Evolutionary conservation across 352 stramenopile species (phyloP), one percentile per base, ranked within the genome.

Genomic region (Pythium rhizo-oryzae): DNA sequence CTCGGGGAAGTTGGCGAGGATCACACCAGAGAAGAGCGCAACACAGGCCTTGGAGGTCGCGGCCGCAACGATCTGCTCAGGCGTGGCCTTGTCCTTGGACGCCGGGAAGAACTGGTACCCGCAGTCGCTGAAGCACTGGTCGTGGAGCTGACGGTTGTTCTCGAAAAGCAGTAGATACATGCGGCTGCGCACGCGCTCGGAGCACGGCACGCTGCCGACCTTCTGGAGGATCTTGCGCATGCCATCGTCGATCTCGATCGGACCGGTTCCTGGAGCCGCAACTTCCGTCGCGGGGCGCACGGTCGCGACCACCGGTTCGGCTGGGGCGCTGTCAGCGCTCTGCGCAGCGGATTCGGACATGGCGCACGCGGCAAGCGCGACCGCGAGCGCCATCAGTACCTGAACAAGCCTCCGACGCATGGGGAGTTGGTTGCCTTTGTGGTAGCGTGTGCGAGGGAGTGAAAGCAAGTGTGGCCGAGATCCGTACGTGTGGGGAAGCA

Each of bases 101-200:
- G 74, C 82, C 6, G 82, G 80, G 60, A 89, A 90, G 50, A 90
- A 80, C 69, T 87, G 80, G 75, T 87, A 90, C 64, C 77, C 69
- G 30, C 71, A 72, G 43, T 84, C 79, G 23, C 43, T 65, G 23
- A 81, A 73, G 35, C 82, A 90, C 23, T 67, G 23, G 58, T 87
- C 80, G 47, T 84, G 84, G 37, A 90, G 63, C 64, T 60, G 78
- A 11, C 69, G 65, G 62, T 90, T 90, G 62, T 80, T 84, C 43
- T 75, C 73, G 74, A 85, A 89, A 2, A 85, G 65, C 33, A 81
- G 67, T 67, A 50, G 6, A 46, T 61, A 72, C n/a, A 60, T 58
- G 18, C 47, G 52, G 4, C 35, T 53, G n/a, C 59, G 59, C 23
- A 68, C 54, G 35, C 35, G 21, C 21, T 58, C 59, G 2, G 66